Percentiles rank a stretch among this genome's conserved stretches.
Conservation (phyloP, 495 filamentous ascomycete genomes). For the Tuber aestivum region DNA sequence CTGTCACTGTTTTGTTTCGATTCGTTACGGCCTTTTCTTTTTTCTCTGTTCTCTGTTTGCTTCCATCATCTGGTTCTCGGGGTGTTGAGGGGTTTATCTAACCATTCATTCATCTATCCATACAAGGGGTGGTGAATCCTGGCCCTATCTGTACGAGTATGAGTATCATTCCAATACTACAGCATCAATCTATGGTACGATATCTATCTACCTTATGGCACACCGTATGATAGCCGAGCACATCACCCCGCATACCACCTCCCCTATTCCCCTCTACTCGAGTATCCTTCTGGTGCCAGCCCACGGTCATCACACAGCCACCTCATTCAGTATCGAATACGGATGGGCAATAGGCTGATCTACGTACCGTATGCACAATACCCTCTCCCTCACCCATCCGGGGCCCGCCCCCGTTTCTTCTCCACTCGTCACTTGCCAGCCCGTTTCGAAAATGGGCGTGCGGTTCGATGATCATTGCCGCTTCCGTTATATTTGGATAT, state of each 20-base stretch:
- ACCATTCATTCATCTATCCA: not conserved
- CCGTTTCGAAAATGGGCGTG: not conserved
- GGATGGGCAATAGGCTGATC: not conserved
- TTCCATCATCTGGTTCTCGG: not conserved
- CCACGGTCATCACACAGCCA: not conserved
- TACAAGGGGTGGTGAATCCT: not conserved
- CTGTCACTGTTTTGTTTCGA: not conserved
- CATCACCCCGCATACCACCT: not conserved
- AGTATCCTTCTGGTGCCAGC: not conserved
- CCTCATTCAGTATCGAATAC: not conserved
- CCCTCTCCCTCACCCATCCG: not conserved
- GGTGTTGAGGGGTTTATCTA: not conserved
- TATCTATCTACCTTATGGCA: not conserved
- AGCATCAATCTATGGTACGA: not conserved
- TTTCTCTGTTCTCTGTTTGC: not conserved
- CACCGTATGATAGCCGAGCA: not conserved
- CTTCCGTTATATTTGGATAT: not conserved
- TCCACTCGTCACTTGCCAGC: not conserved
- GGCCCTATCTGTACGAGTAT: not conserved
- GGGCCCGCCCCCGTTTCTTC: not conserved
- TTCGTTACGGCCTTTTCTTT: not conserved
- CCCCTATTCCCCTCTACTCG: not conserved
- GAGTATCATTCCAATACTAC: not conserved
- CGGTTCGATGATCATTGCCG: not conserved
- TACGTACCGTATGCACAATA: not conserved